Evolutionary conservation across 2,329 filamentous ascomycete species (phyloP).

Genomic region (Talaromyces rugulosus): DNA sequence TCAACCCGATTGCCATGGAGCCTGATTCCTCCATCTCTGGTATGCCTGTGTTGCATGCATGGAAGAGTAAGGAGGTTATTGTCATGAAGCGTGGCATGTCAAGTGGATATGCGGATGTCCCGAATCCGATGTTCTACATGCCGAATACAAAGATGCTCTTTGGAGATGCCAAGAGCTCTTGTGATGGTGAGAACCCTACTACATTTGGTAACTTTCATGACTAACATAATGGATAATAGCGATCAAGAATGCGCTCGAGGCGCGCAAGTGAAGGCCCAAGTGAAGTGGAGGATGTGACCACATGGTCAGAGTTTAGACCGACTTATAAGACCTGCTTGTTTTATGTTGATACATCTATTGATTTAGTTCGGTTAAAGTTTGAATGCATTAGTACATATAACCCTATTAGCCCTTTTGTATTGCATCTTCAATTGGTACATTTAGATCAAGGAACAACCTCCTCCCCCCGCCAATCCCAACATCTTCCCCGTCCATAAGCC

Average conservation of each 20-base stretch:
- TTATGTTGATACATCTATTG: background rate
- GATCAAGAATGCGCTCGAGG: conserved; percentile 12
- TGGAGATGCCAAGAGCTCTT: conserved; percentile 79
- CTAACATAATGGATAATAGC: conserved; percentile 4
- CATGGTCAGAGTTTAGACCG: background rate
- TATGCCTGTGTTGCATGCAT: conserved; percentile 88
- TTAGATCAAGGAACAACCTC: conserved; percentile 50
- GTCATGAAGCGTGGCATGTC: conserved; percentile 92
- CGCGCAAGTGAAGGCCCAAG: conserved; percentile 3
- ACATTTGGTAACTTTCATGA: background rate
- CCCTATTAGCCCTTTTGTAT: no score
- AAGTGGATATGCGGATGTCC: conserved; percentile 84
- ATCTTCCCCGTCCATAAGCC: conserved; percentile 55
- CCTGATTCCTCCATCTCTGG: conserved; percentile 80
- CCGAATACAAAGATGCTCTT: conserved; percentile 87
- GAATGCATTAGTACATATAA: background rate
- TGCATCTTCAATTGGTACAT: background rate
- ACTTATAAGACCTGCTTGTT: background rate
- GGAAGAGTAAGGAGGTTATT: conserved; percentile 90
- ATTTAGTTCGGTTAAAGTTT: background rate
- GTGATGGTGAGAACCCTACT: conserved; percentile 59
- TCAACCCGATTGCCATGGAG: conserved; percentile 84
- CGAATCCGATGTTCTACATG: conserved; percentile 93
- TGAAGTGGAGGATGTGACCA: background rate
- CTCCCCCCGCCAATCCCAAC: conserved; percentile 66